A percentile compares a stretch with the other conserved stretches of the same genome.
These are phyloP conservation scores for Erythrobasidium yunnanense DNA, from an alignment of 768 basidiomycete genomes.

Conservation along the genomic window DNA sequence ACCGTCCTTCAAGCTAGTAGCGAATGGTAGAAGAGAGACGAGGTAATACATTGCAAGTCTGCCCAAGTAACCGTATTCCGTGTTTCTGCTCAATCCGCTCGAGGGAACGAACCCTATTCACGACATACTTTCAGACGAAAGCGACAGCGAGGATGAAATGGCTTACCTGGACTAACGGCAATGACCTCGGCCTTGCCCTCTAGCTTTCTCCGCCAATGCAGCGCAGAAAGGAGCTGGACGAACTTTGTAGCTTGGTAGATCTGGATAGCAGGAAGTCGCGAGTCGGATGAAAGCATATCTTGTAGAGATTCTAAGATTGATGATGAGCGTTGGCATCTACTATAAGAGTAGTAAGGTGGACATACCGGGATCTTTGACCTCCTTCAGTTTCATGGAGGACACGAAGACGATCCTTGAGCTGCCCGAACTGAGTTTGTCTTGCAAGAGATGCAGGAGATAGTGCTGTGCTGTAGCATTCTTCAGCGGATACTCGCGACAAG, in stretches of 20 bases:
- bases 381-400: not conserved
- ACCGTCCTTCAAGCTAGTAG: not conserved
- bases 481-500: no score
- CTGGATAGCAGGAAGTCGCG: not conserved
- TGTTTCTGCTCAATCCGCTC: not conserved
- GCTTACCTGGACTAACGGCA: not conserved
- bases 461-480: no score
- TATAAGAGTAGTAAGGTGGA: not conserved
- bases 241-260: not conserved
- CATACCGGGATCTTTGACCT: not conserved
- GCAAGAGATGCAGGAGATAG: not conserved
- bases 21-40: not conserved
- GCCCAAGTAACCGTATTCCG: not conserved
- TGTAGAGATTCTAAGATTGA: not conserved
- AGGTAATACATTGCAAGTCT: not conserved
- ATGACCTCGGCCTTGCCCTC: not conserved
- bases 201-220: not conserved
- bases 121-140: not conserved
- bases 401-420: not conserved
- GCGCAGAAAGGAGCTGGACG: not conserved
- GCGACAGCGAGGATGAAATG: not conserved
- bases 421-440: not conserved
- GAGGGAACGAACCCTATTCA: not conserved
- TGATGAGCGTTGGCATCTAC: not conserved
- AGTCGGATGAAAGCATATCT: not conserved